These are phyloP conservation scores for Stygiomarasmius scandens DNA, from an alignment of 1,284 basidiomycete genomes.

Conservation along the genomic window DNA sequence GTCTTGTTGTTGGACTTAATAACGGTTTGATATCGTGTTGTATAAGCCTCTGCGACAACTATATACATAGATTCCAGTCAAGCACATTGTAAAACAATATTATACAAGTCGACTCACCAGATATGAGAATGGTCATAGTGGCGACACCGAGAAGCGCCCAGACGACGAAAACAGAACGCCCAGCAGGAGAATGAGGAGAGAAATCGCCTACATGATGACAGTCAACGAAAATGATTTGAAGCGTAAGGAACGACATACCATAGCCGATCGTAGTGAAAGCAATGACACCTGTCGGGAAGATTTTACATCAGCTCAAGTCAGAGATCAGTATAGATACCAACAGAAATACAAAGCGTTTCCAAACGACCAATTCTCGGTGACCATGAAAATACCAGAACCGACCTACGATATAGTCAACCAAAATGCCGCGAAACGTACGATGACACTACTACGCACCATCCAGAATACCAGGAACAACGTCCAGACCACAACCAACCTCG, in stretches of 20 bases:
- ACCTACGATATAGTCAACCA: conserved; percentile 30
- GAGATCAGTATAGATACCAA: conserved; percentile 33
- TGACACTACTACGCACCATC: conserved; percentile 35
- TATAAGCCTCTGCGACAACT: conserved; percentile 70
- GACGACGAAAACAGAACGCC: conserved; percentile 77
- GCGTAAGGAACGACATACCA: conserved; percentile 67
- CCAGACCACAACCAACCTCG: conserved; percentile 39
- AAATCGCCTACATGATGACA: conserved; percentile 51
- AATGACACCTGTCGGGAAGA: conserved; percentile 7
- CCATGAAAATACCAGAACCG: conserved; percentile 44
- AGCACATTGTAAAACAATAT: not conserved
- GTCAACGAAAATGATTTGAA: conserved; percentile 55
- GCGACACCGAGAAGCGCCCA: conserved; percentile 82
- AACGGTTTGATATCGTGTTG: conserved; percentile 53
- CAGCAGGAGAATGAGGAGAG: conserved; percentile 62
- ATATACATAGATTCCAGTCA: not conserved
- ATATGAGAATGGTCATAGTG: conserved; percentile 73
- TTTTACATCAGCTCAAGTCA: not conserved
- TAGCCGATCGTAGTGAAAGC: conserved; percentile 21
- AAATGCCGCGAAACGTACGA: too few species aligned
- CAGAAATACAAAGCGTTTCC: conserved; percentile 69
- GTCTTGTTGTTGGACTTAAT: conserved; percentile 38
- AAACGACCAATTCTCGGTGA: conserved; percentile 45
- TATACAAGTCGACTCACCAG: conserved; percentile 45
- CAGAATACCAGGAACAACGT: conserved; percentile 45